A percentile compares a stretch with the other conserved stretches of the same genome.
Evolutionary conservation across 2,329 filamentous ascomycete species (phyloP).

Genomic region (Exophiala mesophila): DNA sequence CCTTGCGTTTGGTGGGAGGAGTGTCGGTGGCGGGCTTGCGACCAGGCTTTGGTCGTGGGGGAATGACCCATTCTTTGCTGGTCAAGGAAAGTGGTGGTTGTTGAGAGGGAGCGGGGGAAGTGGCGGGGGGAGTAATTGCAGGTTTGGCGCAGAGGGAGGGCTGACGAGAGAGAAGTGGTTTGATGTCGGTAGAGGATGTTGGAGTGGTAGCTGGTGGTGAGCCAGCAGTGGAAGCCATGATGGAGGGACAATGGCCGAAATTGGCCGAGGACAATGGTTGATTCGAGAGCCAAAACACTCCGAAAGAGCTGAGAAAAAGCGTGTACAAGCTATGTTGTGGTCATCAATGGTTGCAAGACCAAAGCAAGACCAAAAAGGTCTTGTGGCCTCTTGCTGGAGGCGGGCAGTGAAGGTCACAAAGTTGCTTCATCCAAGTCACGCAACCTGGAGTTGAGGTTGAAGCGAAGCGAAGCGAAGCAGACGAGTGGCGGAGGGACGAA

Average conservation of each 20-base stretch:
- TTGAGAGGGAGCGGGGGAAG: slow-evolving; percentile 33
- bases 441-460: neutral
- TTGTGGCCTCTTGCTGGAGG: neutral
- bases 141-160: slow-evolving; percentile 27
- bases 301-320: neutral
- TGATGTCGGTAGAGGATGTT: slow-evolving; percentile 9
- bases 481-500: slow-evolving; percentile 1
- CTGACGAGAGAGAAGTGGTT: slow-evolving; percentile 16
- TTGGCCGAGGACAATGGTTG: slow-evolving; percentile 28
- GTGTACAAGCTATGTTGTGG: neutral
- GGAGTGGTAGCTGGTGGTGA: slow-evolving; percentile 13
- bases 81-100: slow-evolving; percentile 55
- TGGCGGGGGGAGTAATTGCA: slow-evolving; percentile 20
- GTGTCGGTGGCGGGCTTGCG: slow-evolving; percentile 92
- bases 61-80: slow-evolving; percentile 80
- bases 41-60: slow-evolving; percentile 79
- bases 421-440: neutral
- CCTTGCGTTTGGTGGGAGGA: slow-evolving; percentile 86
- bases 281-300: neutral
- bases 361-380: neutral
- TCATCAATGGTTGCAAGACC: neutral
- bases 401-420: no score
- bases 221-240: slow-evolving; percentile 16
- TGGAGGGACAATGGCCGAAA: slow-evolving; percentile 3
- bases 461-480: neutral